Base-by-base conservation (phyloP, 139 green algal genomes). In the Chlamydomonas sp. region DNA sequence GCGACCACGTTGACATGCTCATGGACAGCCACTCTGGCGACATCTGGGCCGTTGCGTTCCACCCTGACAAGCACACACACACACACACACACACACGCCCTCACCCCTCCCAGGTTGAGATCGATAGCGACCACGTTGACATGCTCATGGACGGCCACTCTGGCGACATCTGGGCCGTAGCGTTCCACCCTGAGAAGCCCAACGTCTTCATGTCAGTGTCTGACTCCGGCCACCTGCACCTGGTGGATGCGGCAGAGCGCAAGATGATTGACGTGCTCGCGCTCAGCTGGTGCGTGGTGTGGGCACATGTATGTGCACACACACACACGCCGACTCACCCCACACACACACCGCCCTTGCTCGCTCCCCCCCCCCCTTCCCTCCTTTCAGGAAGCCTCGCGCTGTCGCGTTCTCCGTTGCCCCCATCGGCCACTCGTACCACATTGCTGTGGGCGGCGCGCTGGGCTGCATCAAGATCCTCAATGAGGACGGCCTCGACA, bases 11-110 rank as follows among this genome's bases (percentile, higher is more conserved):
- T 77, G 69, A 83, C 1, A 59, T 83, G 6, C 39, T 87, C 31
- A 68, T 89, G 60, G 71, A 84, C 59, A 83, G 85, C 20, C 83
- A 90, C 75, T 76, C 49, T 35, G 75, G 66, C 35, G 81, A 87
- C 70, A 65, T 89, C 26, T 86, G 77, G 58, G 34, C 36, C 3
- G 58, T 90, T 4, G 69, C 73, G 24, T 81, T 48, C 48, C 81
- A 90, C 77, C 81, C 85, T 5, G 33, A 37, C 0, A 35, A 70
- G 29, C 70, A 78, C 3, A 22, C n/a, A n/a, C n/a, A n/a, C n/a
- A n/a, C n/a, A n/a, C n/a, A n/a, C n/a, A n/a, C n/a, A n/a, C n/a
- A n/a, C n/a, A n/a, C n/a, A n/a, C n/a, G n/a, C n/a, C n/a, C n/a
- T n/a, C n/a, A 77, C 48, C 48, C 84, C 28, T 82, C 80, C 28